Evolutionary conservation across 2,329 filamentous ascomycete genomes (phyloP).

Genomic region (Arachnomyces sp.): DNA sequence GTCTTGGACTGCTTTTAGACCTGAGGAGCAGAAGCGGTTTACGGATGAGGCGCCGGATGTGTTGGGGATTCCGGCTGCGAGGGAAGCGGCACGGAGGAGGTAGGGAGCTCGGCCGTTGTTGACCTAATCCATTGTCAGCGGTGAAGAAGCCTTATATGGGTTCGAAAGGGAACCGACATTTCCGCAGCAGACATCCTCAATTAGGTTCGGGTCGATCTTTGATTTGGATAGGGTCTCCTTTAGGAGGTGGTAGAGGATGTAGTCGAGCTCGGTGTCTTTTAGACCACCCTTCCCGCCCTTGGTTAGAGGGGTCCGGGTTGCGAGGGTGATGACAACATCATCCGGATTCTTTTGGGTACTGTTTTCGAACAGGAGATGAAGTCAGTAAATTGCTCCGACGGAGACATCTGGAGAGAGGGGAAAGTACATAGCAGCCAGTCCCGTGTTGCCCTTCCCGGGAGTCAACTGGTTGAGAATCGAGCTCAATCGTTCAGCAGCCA

Average conservation of each 20-base stretch:
- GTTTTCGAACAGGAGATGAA: slow-evolving; percentile 14
- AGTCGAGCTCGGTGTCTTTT: slow-evolving; percentile 89
- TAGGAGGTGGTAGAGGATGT: slow-evolving; percentile 72
- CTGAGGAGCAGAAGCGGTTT: slow-evolving; percentile 96
- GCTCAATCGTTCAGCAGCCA: slow-evolving; percentile 78
- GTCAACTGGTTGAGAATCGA: slow-evolving; percentile 81
- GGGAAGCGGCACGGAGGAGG: slow-evolving; percentile 78
- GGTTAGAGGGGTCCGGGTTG: slow-evolving; percentile 77
- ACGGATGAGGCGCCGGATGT: slow-evolving; percentile 73
- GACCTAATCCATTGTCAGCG: slow-evolving; percentile 46
- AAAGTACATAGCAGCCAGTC: slow-evolving; percentile 69
- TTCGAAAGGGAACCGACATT: slow-evolving; percentile 66
- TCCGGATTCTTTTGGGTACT: slow-evolving; percentile 90
- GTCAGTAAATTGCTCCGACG: slow-evolving; percentile 10
- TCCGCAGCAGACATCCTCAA: slow-evolving; percentile 86
- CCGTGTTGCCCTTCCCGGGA: slow-evolving; percentile 54
- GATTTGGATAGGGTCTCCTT: slow-evolving; percentile 66
- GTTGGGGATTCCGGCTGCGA: slow-evolving; percentile 90
- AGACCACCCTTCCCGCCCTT: slow-evolving; percentile 89
- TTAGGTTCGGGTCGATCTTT: slow-evolving; percentile 68
- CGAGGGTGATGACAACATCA: slow-evolving; percentile 92
- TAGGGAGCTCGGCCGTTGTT: slow-evolving; percentile 80
- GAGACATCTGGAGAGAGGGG: slow-evolving; percentile 3
- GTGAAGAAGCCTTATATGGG: slow-evolving; percentile 11
- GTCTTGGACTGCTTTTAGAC: slow-evolving; percentile 89